Percentiles rank a stretch among this genome's conserved stretches.
Evolutionary conservation across 805 yeast species (phyloP).

Genomic region (Sugiyamaella floridensis): DNA sequence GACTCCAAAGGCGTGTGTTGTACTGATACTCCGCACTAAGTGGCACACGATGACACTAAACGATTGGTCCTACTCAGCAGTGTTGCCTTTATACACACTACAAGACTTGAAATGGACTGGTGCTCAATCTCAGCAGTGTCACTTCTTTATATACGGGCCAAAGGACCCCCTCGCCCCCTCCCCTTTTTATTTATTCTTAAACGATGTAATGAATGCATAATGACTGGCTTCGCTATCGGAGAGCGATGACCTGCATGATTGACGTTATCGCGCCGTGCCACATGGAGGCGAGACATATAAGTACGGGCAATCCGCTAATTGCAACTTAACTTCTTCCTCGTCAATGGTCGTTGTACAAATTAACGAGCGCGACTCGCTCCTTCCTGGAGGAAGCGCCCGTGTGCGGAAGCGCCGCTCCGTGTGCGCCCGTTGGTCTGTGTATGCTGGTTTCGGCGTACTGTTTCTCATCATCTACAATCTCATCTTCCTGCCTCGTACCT

Average conservation of each 20-base stretch:
- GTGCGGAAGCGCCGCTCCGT: constrained; percentile 6
- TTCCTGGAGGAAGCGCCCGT: constrained; percentile 1
- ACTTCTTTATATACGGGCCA: neutral
- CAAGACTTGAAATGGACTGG: no score
- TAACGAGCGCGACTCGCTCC: constrained; percentile 1
- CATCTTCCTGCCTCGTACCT: constrained; percentile 77
- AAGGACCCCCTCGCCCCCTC: no score
- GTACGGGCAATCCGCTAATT: no score
- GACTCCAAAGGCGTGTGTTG: constrained; percentile 8
- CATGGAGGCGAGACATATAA: no score
- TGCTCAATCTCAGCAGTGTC: no score
- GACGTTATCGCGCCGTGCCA: neutral
- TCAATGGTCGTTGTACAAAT: neutral
- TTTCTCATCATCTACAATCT: constrained; percentile 53
- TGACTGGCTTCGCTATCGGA: neutral
- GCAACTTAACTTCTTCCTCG: no score
- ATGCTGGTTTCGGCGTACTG: constrained; percentile 37
- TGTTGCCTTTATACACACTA: no score
- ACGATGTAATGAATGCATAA: no score
- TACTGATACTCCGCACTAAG: neutral
- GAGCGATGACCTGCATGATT: neutral
- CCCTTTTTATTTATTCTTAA: no score
- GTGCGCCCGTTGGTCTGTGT: constrained; percentile 8
- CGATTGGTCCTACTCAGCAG: neutral
- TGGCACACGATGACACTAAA: neutral